Conservation (phyloP, 2,329 filamentous ascomycete species). For the Epichloe brachyelytri region DNA sequence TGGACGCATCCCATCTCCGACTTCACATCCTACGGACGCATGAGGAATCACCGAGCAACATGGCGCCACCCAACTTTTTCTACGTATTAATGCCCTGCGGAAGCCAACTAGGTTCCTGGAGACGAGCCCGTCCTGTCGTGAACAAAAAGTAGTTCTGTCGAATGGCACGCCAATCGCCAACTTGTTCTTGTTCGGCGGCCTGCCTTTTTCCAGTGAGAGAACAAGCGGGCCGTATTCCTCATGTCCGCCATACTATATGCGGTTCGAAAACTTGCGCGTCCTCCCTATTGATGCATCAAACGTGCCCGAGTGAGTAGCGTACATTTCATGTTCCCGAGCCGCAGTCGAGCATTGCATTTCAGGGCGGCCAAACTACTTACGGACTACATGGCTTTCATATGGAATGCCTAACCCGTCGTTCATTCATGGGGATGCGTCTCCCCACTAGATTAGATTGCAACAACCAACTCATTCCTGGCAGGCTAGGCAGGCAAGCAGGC, state of each 20-base stretch:
- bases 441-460: background rate
- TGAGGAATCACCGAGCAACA: background rate
- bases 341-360: background rate
- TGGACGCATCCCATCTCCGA: background rate
- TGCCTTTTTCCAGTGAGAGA: background rate
- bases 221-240: background rate
- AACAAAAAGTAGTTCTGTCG: background rate
- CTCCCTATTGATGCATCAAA: too few species aligned
- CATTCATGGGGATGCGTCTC: too few species aligned
- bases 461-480: background rate
- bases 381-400: background rate
- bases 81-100: background rate
- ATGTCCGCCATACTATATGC: too few species aligned
- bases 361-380: background rate
- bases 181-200: too few species aligned
- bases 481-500: too few species aligned
- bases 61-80: background rate
- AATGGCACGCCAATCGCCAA: background rate
- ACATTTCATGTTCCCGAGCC: background rate
- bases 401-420: too few species aligned
- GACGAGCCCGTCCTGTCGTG: slow-evolving; percentile 3
- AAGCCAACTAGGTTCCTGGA: slow-evolving; percentile 1
- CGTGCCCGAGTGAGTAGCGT: background rate
- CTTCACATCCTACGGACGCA: background rate
- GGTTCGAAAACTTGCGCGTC: background rate